Evolutionary conservation across 176 grass and related monocot genomes (phyloP).

Genomic region (Avena sativa): DNA sequence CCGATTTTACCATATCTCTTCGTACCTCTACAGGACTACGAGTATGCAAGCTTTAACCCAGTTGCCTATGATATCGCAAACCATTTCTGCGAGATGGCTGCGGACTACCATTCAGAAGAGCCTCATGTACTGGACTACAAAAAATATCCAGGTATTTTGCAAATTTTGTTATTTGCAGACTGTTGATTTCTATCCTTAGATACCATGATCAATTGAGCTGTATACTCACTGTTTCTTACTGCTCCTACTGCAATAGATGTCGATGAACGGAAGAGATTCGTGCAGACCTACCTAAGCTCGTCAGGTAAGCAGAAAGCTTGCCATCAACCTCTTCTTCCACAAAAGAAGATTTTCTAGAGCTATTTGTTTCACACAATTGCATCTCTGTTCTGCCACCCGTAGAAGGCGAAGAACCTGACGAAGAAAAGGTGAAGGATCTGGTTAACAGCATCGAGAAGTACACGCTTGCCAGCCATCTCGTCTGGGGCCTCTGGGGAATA

Average conservation of each 20-base stretch:
- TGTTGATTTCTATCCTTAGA: neutral
- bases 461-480: conserved; percentile 62
- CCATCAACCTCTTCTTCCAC: neutral
- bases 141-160: conserved; percentile 74
- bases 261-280: conserved; percentile 75
- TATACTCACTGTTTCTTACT: neutral
- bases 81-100: conserved; percentile 98
- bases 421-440: conserved; percentile 47
- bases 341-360: neutral
- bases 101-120: conserved; percentile 84
- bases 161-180: neutral
- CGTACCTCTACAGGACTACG: conserved; percentile 67
- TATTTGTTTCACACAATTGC: neutral
- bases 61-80: conserved; percentile 87
- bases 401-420: conserved; percentile 57
- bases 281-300: conserved; percentile 69
- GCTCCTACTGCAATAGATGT: conserved; percentile 50
- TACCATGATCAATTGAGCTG: neutral
- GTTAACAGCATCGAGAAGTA: conserved; percentile 63
- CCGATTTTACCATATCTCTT: neutral
- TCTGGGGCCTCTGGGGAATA: conserved; percentile 83
- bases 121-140: conserved; percentile 86
- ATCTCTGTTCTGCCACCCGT: neutral
- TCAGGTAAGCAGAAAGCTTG: conserved; percentile 53
- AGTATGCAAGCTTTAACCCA: conserved; percentile 95